Conservation (phyloP, 768 basidiomycete genomes). For the Serendipita sp. region DNA sequence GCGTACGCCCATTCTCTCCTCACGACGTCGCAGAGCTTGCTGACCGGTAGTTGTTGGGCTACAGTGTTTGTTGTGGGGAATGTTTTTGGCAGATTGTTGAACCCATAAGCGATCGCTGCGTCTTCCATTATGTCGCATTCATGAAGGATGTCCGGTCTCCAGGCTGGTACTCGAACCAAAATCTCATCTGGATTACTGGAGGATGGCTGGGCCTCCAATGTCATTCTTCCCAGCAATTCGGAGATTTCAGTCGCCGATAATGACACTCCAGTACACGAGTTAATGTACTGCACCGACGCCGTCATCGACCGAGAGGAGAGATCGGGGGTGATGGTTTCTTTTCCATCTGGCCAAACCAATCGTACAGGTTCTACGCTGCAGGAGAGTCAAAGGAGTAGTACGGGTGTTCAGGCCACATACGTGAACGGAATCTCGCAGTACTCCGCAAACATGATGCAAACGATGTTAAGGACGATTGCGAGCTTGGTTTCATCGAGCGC, state of each 20-base stretch:
- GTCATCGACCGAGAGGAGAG: constrained; percentile 53
- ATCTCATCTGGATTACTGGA: constrained; percentile 47
- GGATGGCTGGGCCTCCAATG: constrained; percentile 42
- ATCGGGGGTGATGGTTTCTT: constrained; percentile 62
- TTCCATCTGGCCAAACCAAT: constrained; percentile 64
- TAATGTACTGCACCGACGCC: constrained; percentile 82
- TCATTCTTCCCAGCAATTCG: constrained; percentile 70
- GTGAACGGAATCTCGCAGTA: constrained; percentile 85
- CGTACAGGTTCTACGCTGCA: constrained; percentile 85
- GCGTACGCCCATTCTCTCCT: constrained; percentile 85
- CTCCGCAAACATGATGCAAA: constrained; percentile 96
- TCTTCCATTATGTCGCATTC: constrained; percentile 99
- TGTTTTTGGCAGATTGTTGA: constrained; percentile 84
- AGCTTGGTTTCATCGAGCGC: constrained; percentile 96
- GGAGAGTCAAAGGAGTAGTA: background rate
- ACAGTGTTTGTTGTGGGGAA: constrained; percentile 93
- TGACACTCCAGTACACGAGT: constrained; percentile 81
- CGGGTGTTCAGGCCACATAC: constrained; percentile 32
- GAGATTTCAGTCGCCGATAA: constrained; percentile 52
- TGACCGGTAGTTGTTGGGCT: constrained; percentile 79
- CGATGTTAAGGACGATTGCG: constrained; percentile 86
- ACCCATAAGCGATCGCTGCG: constrained; percentile 92
- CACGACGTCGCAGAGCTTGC: constrained; percentile 77
- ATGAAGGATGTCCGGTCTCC: constrained; percentile 95
- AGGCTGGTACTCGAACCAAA: constrained; percentile 68